Conservation (phyloP, 2,329 filamentous ascomycete genomes). For the Blastomyces percursus region DNA sequence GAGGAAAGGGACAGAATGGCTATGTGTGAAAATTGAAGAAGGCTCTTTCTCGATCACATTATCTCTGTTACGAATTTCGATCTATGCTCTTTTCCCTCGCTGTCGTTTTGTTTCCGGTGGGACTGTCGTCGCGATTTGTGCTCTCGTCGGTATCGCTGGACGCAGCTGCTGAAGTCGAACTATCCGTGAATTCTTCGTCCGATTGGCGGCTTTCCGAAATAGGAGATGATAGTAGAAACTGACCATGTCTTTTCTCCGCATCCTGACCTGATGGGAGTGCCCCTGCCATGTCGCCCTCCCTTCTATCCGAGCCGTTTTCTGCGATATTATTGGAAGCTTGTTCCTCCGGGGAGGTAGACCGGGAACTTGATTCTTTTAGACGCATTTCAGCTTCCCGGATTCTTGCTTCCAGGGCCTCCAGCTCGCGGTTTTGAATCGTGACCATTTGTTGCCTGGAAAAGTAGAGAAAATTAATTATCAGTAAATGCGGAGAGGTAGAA, state of each 20-base stretch:
- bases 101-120: neutral
- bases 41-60: neutral
- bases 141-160: constrained; percentile 12
- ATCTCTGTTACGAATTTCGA: neutral
- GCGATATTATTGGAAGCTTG: constrained; percentile 8
- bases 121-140: neutral
- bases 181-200: constrained; percentile 18
- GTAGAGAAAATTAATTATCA: neutral
- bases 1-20: neutral
- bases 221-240: constrained; percentile 13
- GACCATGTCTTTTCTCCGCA: constrained; percentile 11
- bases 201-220: constrained; percentile 16
- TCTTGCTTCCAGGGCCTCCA: constrained; percentile 73
- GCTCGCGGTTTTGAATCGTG: constrained; percentile 61
- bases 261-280: constrained; percentile 15
- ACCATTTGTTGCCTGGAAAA: constrained; percentile 63
- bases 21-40: neutral
- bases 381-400: constrained; percentile 77
- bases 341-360: constrained; percentile 10
- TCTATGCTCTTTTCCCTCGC: neutral
- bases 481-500: constrained; percentile 12
- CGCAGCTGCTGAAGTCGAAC: constrained; percentile 16
- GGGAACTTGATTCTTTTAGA: constrained; percentile 40
- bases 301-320: constrained; percentile 12
- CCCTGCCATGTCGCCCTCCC: constrained; percentile 13